A percentile compares a stretch with the other conserved stretches of the same genome.
These are phyloP conservation scores for Cutaneotrichosporon mucoides DNA, from an alignment of 1,284 basidiomycete species.

Conservation along the genomic window DNA sequence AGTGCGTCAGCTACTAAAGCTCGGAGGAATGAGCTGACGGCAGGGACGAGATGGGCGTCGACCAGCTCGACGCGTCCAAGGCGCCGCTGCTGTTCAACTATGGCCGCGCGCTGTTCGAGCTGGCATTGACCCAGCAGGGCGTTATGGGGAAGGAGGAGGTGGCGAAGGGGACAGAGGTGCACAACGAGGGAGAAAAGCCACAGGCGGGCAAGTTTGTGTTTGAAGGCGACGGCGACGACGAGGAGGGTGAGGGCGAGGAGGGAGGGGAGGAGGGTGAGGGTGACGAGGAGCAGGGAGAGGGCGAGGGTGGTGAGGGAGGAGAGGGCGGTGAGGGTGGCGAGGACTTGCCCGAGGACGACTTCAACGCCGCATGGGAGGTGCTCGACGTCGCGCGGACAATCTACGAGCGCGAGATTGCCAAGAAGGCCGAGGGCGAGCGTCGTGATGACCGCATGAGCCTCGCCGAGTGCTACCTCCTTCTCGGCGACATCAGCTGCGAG, in stretches of 20 bases:
- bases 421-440: slow-evolving; percentile 15
- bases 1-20: slow-evolving; percentile 58
- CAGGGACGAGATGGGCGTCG: slow-evolving; percentile 63
- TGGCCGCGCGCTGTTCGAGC: slow-evolving; percentile 80
- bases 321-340: slow-evolving; percentile 61
- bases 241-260: slow-evolving; percentile 19
- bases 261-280: slow-evolving; percentile 49
- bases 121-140: slow-evolving; percentile 71
- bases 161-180: slow-evolving; percentile 53
- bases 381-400: slow-evolving; percentile 79
- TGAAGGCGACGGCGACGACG: slow-evolving; percentile 31
- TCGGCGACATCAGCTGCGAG: slow-evolving; percentile 84
- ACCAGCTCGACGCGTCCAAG: slow-evolving; percentile 68
- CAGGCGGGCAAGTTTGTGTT: slow-evolving; percentile 31
- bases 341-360: slow-evolving; percentile 78
- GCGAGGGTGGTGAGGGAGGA: slow-evolving; percentile 48
- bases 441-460: slow-evolving; percentile 59
- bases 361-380: slow-evolving; percentile 91
- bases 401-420: slow-evolving; percentile 60
- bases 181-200: slow-evolving; percentile 1
- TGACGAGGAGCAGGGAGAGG: slow-evolving; percentile 76
- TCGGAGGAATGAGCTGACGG: not conserved
- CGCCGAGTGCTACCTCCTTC: slow-evolving; percentile 74
- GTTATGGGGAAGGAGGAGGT: slow-evolving; percentile 73
- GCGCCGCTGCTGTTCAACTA: slow-evolving; percentile 81